Evolutionary conservation across 805 yeast species (phyloP).

Genomic region (Candida peoriensis): DNA sequence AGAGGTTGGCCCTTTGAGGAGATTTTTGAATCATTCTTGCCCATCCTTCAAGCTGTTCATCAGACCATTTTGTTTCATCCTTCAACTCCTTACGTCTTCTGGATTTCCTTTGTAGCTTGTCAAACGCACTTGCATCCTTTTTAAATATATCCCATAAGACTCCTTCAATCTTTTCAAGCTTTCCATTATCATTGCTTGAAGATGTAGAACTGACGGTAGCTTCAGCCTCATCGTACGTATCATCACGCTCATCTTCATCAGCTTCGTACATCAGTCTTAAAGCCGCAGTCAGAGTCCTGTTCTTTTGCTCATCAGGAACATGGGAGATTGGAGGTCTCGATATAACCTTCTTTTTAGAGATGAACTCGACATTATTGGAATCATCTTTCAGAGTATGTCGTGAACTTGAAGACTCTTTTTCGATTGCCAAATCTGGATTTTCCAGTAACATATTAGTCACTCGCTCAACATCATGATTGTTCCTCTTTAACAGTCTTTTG

Average conservation of each 20-base stretch:
- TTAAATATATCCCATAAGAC: constrained; percentile 53
- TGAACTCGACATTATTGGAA: constrained; percentile 10
- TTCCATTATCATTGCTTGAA: constrained; percentile 13
- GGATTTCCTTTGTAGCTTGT: constrained; percentile 44
- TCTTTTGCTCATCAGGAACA: constrained; percentile 45
- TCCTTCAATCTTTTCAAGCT: constrained; percentile 42
- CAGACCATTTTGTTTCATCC: constrained; percentile 61
- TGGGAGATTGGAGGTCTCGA: constrained; percentile 11
- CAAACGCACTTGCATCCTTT: constrained; percentile 44
- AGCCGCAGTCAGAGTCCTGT: constrained; percentile 56
- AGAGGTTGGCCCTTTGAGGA: constrained; percentile 52
- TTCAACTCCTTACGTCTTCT: constrained; percentile 47
- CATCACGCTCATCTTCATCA: constrained; percentile 86
- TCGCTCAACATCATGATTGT: constrained; percentile 47
- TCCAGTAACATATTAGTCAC: constrained; percentile 61
- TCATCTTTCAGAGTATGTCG: constrained; percentile 16
- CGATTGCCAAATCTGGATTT: constrained; percentile 39
- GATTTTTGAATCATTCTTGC: constrained; percentile 64
- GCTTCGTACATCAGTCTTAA: constrained; percentile 59
- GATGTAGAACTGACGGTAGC: constrained; percentile 20
- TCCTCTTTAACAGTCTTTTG: constrained; percentile 40
- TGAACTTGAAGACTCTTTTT: constrained; percentile 9
- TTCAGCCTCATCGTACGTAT: constrained; percentile 57
- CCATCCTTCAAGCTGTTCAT: constrained; percentile 95
- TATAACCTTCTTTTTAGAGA: constrained; percentile 15